These are phyloP conservation scores for Candida loeiensis DNA, from an alignment of 805 yeast genomes.

Conservation along the genomic window DNA sequence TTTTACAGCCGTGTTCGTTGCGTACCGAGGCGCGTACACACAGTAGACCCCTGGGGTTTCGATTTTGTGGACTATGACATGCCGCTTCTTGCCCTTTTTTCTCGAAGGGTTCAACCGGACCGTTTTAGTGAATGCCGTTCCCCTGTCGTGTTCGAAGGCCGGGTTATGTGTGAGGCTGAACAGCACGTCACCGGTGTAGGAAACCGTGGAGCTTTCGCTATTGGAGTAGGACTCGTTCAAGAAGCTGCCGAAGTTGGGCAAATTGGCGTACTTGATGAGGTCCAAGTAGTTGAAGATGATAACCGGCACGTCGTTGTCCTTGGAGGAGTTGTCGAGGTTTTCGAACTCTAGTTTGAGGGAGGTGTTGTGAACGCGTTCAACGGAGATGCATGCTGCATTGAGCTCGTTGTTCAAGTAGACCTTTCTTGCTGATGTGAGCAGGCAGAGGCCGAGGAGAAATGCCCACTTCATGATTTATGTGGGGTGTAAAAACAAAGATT, in stretches of 20 bases:
- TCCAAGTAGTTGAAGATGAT: constrained; percentile 14
- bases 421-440: neutral
- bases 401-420: constrained; percentile 3
- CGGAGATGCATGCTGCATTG: constrained; percentile 12
- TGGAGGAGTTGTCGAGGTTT: constrained; percentile 1
- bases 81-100: neutral
- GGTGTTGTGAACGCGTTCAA: constrained; percentile 10
- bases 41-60: constrained; percentile 11
- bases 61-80: neutral
- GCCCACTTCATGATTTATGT: constrained; percentile 5
- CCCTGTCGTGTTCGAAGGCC: constrained; percentile 1
- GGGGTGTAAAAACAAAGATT: too few species aligned
- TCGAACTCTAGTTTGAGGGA: constrained; percentile 8
- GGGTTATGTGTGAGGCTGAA: constrained; percentile 3
- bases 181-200: neutral
- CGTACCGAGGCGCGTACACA: constrained; percentile 12
- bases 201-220: constrained; percentile 6
- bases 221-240: constrained; percentile 7
- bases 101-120: constrained; percentile 1
- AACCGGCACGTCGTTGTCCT: constrained; percentile 9
- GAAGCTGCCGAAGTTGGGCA: constrained; percentile 11
- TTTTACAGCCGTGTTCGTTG: neutral
- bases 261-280: constrained; percentile 8
- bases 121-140: neutral
- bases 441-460: constrained; percentile 4